Evolutionary conservation across 1,284 basidiomycete genomes (phyloP), one percentile per base, ranked within the genome.

Genomic region (Microbotryum scabiosae): DNA sequence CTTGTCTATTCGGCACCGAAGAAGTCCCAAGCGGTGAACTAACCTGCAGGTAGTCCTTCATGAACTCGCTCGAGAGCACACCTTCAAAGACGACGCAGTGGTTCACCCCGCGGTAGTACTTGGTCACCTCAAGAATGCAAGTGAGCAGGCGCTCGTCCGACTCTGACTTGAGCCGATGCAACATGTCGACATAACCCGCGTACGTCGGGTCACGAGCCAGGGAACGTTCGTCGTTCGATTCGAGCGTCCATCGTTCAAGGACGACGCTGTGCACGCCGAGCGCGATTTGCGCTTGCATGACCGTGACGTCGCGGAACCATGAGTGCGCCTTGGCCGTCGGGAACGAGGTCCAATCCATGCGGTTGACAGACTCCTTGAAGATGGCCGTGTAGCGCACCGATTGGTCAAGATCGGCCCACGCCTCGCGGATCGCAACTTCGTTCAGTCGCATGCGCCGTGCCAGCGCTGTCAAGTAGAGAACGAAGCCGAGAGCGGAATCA

Each of bases 291-390:
- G 59, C 54, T 6, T 57, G 53, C 61, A 67, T 59, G 9, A 49
- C 56, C 14, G 55, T 26, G 30, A 65, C n/a, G 57, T 67, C 66
- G 41, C 63, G 61, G 57, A 67, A 64, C 65, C 65, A 67, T 14
- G 54, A 56, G 26, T 62, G 56, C 10, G 58, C 56, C n/a, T 59
- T 59, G 12, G 57, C 55, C 0, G 54, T 21, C 20, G 36, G 36
- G 7, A 55, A 46, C 1, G 55, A 14, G 1, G 51, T 52, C 32
- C 64, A 67, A 1, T 46, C 49, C 5, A 36, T 45, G 2, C 23
- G 20, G 2, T 59, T 48, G 30, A 65, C 61, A 1, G 56, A 57
- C 6, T 46, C 25, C 1, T 54, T 63, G 45, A 67, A 67, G 52
- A 65, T 50, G 16, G 30, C 20, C 0, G 32, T 45, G 49, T 43